Percentiles rank a stretch among this genome's conserved stretches.
phyloP scores from a whole-genome alignment of 2,329 filamentous ascomycete species.

The Chaetomium olivaceum region DNA sequence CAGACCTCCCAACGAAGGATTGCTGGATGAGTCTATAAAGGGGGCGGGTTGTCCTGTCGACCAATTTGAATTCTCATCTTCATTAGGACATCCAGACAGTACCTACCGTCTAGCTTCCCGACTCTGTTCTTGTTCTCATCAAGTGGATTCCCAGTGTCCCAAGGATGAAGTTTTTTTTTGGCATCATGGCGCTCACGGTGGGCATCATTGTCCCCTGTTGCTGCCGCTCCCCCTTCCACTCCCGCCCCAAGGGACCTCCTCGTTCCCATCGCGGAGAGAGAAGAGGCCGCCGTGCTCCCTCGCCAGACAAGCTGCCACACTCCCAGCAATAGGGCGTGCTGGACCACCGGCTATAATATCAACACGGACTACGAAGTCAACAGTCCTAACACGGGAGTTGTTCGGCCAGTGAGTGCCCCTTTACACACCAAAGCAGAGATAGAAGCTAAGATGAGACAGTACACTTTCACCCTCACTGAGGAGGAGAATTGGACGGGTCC shows the following conservation, averaged over 20 bases:
- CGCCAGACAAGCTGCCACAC: slow-evolving; percentile 32
- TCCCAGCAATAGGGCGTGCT: slow-evolving; percentile 35
- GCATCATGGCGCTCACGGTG: slow-evolving; percentile 25
- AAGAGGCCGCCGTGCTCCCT: background rate
- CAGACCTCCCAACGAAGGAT: background rate
- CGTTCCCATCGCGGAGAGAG: slow-evolving; percentile 8
- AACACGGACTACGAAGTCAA: slow-evolving; percentile 36
- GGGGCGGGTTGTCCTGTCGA: background rate
- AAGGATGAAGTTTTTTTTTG: slow-evolving; percentile 29
- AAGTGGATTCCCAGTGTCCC: background rate
- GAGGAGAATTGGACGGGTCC: slow-evolving; percentile 35
- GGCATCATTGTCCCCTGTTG: slow-evolving; percentile 26
- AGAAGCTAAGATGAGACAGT: slow-evolving; percentile 26
- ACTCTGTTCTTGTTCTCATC: background rate
- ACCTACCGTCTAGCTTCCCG: background rate
- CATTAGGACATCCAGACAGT: slow-evolving; percentile 15
- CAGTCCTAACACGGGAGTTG: slow-evolving; percentile 33
- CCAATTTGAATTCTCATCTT: background rate
- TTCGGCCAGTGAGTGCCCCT: slow-evolving; percentile 23
- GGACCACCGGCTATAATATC: slow-evolving; percentile 35
- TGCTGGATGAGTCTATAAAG: slow-evolving; percentile 6
- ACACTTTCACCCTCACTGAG: slow-evolving; percentile 35
- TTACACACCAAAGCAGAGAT: too few species aligned
- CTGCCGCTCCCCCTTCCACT: slow-evolving; percentile 24
- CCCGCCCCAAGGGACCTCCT: slow-evolving; percentile 19